Evolutionary conservation across 495 filamentous ascomycete species (phyloP).

Genomic region (Margaritispora aquatica): DNA sequence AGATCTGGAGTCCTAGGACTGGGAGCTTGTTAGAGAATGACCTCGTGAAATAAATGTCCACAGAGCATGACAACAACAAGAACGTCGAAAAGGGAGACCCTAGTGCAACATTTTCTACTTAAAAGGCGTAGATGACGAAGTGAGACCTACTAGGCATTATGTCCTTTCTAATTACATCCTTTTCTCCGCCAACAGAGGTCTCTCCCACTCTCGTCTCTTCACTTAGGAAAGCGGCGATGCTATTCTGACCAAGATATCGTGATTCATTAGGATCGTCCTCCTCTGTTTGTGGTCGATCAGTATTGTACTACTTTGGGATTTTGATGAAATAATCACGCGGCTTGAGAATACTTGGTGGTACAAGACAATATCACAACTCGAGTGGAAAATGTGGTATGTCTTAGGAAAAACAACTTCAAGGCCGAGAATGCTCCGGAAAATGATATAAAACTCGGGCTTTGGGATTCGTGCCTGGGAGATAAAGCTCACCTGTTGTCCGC

Average conservation of each 20-base stretch:
- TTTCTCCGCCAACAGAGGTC: constrained; percentile 29
- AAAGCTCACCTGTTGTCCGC: constrained; percentile 28
- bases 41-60: background rate
- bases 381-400: background rate
- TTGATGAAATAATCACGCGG: background rate
- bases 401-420: constrained; percentile 3
- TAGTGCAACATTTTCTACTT: no score
- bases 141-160: constrained; percentile 58
- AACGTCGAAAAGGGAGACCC: background rate
- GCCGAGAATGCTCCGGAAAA: constrained; percentile 8
- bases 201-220: constrained; percentile 40
- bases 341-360: background rate
- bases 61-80: background rate
- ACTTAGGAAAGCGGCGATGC: constrained; percentile 59
- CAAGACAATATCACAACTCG: background rate
- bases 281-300: constrained; percentile 35
- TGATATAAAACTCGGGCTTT: constrained; percentile 9
- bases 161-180: constrained; percentile 46
- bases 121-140: no score
- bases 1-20: constrained; percentile 73
- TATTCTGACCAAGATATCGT: constrained; percentile 61
- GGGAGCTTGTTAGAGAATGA: background rate
- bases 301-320: background rate
- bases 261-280: constrained; percentile 56
- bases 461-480: background rate